Base-by-base conservation (phyloP, 2,329 filamentous ascomycete species). In the Fonsecaea pedrosoi region DNA sequence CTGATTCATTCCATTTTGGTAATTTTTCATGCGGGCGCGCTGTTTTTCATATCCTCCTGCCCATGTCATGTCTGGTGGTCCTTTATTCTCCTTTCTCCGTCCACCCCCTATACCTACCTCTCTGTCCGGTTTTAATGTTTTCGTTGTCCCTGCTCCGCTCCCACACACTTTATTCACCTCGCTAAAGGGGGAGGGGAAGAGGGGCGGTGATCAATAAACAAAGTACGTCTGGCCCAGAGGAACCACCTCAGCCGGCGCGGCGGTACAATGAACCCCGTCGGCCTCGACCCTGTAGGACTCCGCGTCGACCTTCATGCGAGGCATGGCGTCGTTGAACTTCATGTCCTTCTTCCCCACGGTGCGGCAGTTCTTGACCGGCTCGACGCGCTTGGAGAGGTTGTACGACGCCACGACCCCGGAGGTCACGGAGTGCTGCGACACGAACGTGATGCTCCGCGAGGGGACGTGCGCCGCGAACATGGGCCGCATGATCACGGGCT, bases 201-300 rank as follows among this genome's bases (percentile, higher is more conserved):
- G 2, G 3, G 25, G 3, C 25, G 25, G 25, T 2, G 25, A 30
- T 60, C 57, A 95, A 77, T 90, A 96, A 60, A 94, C 87, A 78
- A 89, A 96, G 75, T 86, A 94, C 13, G 80, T 82, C 82, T 96
- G 92, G 66, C 90, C 88, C 76, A 97, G 82, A 6, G 93, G 93
- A 78, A 97, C 77, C 60, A 76, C 83, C 32, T 83, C 83, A 25
- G 90, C 87, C 3, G 93, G 91, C 78, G 90, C 91, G 0, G 92
- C 92, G 50, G 82, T 85, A 75, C 91, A 94, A 40, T 89, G 81
- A 77, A 86, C 79, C 0, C 92, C 93, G 79, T 97, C 92, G 1
- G 94, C 94, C 81, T 94, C 89, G 32, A 97, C 94, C 15, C 83
- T 81, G 81, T 97, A 98, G 74, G 86, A 89, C 84, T 98, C 94